Percentiles rank a stretch among this genome's conserved stretches.
phyloP scores from a whole-genome alignment of 306 rosid species.

The Dryas octopetala region DNA sequence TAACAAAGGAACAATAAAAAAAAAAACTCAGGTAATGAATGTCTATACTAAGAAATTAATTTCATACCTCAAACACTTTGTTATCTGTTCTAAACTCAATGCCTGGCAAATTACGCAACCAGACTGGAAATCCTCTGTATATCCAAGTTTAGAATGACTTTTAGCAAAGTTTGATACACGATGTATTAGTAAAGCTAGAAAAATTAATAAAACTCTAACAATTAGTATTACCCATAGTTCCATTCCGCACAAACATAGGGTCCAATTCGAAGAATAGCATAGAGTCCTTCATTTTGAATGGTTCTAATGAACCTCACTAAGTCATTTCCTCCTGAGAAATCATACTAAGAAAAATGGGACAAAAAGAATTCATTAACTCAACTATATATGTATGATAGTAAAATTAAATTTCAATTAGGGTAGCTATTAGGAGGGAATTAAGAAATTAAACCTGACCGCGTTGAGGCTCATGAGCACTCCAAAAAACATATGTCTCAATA shows the following conservation, averaged over 20 bases:
- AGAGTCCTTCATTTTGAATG: slow-evolving; percentile 29
- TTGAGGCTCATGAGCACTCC: slow-evolving; percentile 44
- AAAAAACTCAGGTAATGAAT: background rate
- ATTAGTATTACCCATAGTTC: slow-evolving; percentile 45
- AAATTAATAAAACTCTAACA: background rate
- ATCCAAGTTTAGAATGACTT: no score
- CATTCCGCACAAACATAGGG: slow-evolving; percentile 50
- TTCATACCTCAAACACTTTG: slow-evolving; percentile 15
- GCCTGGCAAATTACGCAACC: slow-evolving; percentile 43
- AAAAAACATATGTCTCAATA: slow-evolving; percentile 47
- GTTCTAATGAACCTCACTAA: slow-evolving; percentile 32
- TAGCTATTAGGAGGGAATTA: no score
- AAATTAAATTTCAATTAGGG: no score
- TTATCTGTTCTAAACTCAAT: slow-evolving; percentile 38
- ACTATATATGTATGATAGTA: no score
- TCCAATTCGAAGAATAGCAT: slow-evolving; percentile 47
- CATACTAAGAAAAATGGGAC: slow-evolving; percentile 21
- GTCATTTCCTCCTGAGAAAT: slow-evolving; percentile 34
- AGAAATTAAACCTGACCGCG: slow-evolving; percentile 24
- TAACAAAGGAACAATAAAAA: background rate
- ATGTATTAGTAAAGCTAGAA: background rate
- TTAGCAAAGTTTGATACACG: background rate
- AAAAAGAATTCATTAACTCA: background rate
- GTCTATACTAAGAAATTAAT: background rate
- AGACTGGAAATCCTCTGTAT: slow-evolving; percentile 46